phyloP scores from a whole-genome alignment of 2,329 filamentous ascomycete species.

The Conoideocrella luteorostrata region DNA sequence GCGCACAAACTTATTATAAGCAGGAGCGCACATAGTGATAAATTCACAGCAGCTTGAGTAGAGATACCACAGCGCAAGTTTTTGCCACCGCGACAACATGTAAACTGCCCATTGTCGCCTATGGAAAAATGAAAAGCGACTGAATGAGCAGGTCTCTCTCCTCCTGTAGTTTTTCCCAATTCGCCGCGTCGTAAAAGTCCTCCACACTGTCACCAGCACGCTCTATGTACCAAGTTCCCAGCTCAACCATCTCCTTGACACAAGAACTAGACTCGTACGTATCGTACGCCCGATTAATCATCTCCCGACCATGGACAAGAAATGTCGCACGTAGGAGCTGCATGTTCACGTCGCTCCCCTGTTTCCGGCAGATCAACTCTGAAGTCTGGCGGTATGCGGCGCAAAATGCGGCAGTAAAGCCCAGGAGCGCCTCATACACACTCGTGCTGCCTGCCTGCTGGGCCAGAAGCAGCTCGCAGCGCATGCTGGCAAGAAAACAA shows the following conservation, averaged over 20 bases:
- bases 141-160: constrained; percentile 8
- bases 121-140: too few relatives aligned
- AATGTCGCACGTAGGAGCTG: constrained; percentile 13
- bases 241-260: constrained; percentile 9
- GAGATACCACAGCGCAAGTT: too few relatives aligned
- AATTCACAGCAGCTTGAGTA: too few relatives aligned
- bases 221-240: constrained; percentile 14
- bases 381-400: constrained; percentile 8
- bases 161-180: constrained; percentile 10
- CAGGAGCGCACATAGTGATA: too few relatives aligned
- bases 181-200: constrained; percentile 10
- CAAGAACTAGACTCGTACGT: neutral
- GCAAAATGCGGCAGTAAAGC: constrained; percentile 11
- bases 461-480: constrained; percentile 8
- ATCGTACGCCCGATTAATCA: constrained; percentile 14
- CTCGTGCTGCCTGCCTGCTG: neutral
- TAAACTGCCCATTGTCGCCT: too few relatives aligned
- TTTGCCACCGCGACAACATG: too few relatives aligned
- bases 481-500: constrained; percentile 14
- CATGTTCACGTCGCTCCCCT: constrained; percentile 4
- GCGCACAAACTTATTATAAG: too few relatives aligned
- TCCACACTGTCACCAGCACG: constrained; percentile 11
- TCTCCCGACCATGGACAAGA: constrained; percentile 13
- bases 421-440: neutral
- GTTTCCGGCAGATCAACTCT: constrained; percentile 2